A percentile compares a stretch with the other conserved stretches of the same genome.
phyloP scores from a whole-genome alignment of 2,329 filamentous ascomycete species.

The Calonectria multiphialidica region DNA sequence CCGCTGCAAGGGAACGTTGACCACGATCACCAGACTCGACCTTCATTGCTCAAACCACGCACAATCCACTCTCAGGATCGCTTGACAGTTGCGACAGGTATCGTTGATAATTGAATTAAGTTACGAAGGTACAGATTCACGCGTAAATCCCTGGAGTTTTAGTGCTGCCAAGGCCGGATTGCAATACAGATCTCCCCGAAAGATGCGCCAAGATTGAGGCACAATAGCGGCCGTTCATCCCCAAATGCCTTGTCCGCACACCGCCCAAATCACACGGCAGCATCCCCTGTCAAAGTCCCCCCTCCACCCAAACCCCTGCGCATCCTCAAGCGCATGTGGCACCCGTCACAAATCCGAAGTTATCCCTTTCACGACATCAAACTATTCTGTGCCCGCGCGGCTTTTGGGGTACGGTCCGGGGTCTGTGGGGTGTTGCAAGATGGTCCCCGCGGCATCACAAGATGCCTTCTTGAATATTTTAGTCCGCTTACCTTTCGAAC shows the following conservation, averaged over 20 bases:
- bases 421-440: background rate
- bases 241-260: background rate
- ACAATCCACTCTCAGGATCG: background rate
- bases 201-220: background rate
- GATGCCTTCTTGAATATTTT: no score
- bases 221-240: background rate
- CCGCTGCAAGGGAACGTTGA: background rate
- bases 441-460: no score
- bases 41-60: background rate
- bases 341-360: background rate
- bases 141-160: background rate
- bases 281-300: background rate
- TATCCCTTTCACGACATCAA: background rate
- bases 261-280: background rate
- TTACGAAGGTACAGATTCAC: background rate
- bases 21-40: background rate
- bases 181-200: background rate
- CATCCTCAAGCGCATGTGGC: no score
- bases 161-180: background rate
- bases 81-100: no score
- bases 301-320: background rate
- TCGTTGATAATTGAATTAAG: background rate
- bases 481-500: no score
- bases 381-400: background rate
- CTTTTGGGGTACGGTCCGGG: background rate